Percentiles rank a stretch among this genome's conserved stretches.
phyloP scores from a whole-genome alignment of 2,329 filamentous ascomycete species.

The Trichoderma pleuroti region DNA sequence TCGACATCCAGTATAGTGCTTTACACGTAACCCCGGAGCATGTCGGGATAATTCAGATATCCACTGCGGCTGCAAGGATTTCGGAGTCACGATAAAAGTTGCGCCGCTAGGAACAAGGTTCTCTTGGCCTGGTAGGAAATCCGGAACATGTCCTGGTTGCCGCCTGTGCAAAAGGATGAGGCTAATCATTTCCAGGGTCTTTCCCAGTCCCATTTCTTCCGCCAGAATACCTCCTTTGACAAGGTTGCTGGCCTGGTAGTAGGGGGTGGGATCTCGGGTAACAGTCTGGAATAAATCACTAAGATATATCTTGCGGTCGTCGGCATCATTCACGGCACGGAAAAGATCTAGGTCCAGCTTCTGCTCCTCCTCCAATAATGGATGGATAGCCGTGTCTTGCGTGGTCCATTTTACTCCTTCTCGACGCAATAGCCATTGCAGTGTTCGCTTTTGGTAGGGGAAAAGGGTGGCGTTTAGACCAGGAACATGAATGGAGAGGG shows the following conservation, averaged over 20 bases:
- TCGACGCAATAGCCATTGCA: constrained; percentile 66
- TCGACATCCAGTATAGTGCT: constrained; percentile 53
- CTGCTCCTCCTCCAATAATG: constrained; percentile 16
- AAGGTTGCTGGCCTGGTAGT: constrained; percentile 39
- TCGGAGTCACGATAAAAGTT: constrained; percentile 60
- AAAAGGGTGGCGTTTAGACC: constrained; percentile 54
- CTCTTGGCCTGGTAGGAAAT: constrained; percentile 35
- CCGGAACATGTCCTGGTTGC: neutral
- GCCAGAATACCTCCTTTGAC: constrained; percentile 64
- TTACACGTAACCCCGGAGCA: constrained; percentile 54
- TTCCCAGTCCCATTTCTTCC: constrained; percentile 81
- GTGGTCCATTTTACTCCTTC: constrained; percentile 56
- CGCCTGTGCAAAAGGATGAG: constrained; percentile 61
- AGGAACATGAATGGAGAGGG: constrained; percentile 41
- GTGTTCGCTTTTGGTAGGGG: constrained; percentile 67
- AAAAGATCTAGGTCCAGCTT: constrained; percentile 28
- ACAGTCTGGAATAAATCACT: constrained; percentile 63
- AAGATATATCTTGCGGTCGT: constrained; percentile 45
- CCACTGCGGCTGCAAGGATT: constrained; percentile 59
- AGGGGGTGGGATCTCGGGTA: constrained; percentile 46
- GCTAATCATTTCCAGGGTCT: constrained; percentile 72
- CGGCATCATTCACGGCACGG: constrained; percentile 32
- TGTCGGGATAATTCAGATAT: constrained; percentile 56
- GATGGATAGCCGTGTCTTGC: constrained; percentile 22
- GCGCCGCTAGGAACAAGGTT: constrained; percentile 49